A percentile compares a stretch with the other conserved stretches of the same genome.
Evolutionary conservation across 495 filamentous ascomycete genomes (phyloP).

Genomic region (Tirmania nivea): DNA sequence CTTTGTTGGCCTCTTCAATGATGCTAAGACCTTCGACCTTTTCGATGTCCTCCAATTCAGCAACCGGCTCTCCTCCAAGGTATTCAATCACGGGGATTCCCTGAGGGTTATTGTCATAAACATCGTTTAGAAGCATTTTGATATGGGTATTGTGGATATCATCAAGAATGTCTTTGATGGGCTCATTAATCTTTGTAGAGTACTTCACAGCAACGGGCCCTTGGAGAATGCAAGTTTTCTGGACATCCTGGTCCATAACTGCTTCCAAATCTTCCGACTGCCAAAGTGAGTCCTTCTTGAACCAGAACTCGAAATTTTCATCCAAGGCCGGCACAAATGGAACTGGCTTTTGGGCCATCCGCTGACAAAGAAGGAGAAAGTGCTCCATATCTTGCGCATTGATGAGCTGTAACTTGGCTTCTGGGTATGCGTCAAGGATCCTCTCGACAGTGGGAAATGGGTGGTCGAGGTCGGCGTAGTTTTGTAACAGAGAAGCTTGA

Average conservation of each 20-base stretch:
- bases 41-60: constrained; percentile 38
- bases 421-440: constrained; percentile 63
- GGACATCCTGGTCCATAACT: constrained; percentile 87
- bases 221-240: constrained; percentile 83
- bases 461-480: constrained; percentile 63
- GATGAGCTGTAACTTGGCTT: constrained; percentile 73
- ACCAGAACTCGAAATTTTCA: constrained; percentile 91
- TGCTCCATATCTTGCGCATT: constrained; percentile 94
- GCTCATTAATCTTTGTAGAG: constrained; percentile 71
- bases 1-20: constrained; percentile 49
- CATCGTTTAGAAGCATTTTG: constrained; percentile 47
- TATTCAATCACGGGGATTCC: constrained; percentile 76
- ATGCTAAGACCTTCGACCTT: constrained; percentile 57
- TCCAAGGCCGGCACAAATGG: constrained; percentile 87
- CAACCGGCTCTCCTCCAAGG: constrained; percentile 65
- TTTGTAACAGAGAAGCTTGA: constrained; percentile 59
- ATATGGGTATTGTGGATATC: constrained; percentile 78
- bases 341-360: constrained; percentile 83
- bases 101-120: constrained; percentile 51
- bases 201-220: constrained; percentile 86
- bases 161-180: constrained; percentile 80
- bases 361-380: constrained; percentile 81
- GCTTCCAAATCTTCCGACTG: constrained; percentile 94
- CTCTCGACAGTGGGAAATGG: constrained; percentile 56
- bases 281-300: constrained; percentile 99